A percentile compares a stretch with the other conserved stretches of the same genome.
Evolutionary conservation across 805 yeast genomes (phyloP).

Genomic region (Trichomonascus vanleenenianus): DNA sequence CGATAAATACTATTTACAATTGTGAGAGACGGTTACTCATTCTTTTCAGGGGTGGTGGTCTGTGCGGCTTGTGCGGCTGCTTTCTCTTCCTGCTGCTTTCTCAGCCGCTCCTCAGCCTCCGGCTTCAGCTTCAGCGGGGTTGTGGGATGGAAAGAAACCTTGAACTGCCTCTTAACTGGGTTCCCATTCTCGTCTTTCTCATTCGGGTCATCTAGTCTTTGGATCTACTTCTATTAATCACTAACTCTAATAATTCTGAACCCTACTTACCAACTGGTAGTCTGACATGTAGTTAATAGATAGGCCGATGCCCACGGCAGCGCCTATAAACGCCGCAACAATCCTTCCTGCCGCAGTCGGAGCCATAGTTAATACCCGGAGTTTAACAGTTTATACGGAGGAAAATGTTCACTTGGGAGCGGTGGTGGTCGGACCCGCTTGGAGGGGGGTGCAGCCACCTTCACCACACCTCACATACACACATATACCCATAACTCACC

Average conservation of each 20-base stretch:
- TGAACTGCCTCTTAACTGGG: constrained; percentile 18
- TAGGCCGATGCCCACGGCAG: constrained; percentile 19
- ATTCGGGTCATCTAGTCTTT: constrained; percentile 25
- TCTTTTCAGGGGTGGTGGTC: background rate
- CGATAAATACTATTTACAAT: no score
- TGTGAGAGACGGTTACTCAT: no score
- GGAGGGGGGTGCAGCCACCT: background rate
- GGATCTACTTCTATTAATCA: constrained; percentile 7
- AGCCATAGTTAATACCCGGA: no score
- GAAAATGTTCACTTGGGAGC: no score
- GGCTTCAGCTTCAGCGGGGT: constrained; percentile 19
- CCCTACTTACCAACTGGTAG: constrained; percentile 22
- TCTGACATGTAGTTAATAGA: constrained; percentile 23
- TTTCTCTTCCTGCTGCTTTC: background rate
- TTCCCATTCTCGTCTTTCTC: constrained; percentile 14
- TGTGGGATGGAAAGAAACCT: constrained; percentile 22
- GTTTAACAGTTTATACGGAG: no score
- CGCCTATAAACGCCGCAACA: constrained; percentile 23
- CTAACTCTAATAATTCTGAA: no score
- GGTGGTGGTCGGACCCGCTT: background rate
- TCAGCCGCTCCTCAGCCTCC: constrained; percentile 1
- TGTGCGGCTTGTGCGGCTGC: background rate
- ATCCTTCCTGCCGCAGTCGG: constrained; percentile 24
- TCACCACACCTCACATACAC: constrained; percentile 2
- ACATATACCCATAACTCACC: background rate